Conservation (phyloP, 2,329 filamentous ascomycete genomes). For the Ciborinia camelliae region DNA sequence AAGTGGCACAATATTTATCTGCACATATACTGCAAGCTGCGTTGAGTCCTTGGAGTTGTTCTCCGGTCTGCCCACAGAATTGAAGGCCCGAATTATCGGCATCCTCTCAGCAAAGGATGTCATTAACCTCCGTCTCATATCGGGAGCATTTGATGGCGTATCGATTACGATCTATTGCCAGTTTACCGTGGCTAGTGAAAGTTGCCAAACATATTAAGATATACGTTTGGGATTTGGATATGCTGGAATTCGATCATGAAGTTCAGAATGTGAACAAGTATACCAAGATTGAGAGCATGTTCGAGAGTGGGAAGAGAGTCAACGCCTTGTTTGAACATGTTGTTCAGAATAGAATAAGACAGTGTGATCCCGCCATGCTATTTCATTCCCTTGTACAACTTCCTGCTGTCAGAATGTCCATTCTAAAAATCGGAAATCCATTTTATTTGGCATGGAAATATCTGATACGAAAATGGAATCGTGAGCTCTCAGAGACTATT, state of each 20-base stretch:
- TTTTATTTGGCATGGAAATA: slow-evolving; percentile 11
- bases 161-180: slow-evolving; percentile 1
- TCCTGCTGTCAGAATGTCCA: slow-evolving; percentile 2
- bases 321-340: neutral
- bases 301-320: neutral
- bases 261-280: slow-evolving; percentile 13
- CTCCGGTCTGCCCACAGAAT: slow-evolving; percentile 6
- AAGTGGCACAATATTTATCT: no score
- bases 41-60: neutral
- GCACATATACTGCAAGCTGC: no score
- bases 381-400: slow-evolving; percentile 3
- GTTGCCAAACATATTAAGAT: slow-evolving; percentile 14
- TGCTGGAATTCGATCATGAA: slow-evolving; percentile 17
- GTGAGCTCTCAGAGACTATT: slow-evolving; percentile 5
- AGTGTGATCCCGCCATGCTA: slow-evolving; percentile 12
- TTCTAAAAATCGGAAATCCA: slow-evolving; percentile 7
- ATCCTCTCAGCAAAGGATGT: slow-evolving; percentile 15
- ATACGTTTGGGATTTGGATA: slow-evolving; percentile 17
- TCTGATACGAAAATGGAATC: neutral
- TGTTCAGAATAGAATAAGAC: slow-evolving; percentile 8
- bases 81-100: slow-evolving; percentile 5
- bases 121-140: slow-evolving; percentile 8
- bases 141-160: neutral
- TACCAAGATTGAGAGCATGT: slow-evolving; percentile 8
- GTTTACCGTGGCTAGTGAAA: slow-evolving; percentile 15